phyloP scores from a whole-genome alignment of 129 eudicot genomes.

The Artemisia annua region DNA sequence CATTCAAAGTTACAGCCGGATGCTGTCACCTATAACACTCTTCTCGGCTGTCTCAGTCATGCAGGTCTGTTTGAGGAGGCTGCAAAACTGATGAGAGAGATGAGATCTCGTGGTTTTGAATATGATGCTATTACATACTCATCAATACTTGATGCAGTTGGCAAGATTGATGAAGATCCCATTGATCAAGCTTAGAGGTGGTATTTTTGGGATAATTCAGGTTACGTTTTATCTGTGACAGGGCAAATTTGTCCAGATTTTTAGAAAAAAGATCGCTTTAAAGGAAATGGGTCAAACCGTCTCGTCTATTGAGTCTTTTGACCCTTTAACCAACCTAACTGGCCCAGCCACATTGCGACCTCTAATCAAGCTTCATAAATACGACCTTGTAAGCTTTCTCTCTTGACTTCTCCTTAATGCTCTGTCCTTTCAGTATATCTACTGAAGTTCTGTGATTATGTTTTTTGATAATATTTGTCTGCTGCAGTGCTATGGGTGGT shows the following conservation, averaged over 20 bases:
- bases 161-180: conserved; percentile 69
- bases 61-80: conserved; percentile 99
- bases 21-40: conserved; percentile 81
- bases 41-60: conserved; percentile 84
- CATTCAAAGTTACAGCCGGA: conserved; percentile 61
- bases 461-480: not conserved
- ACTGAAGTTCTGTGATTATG: conserved; percentile 1
- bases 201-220: not conserved
- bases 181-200: conserved; percentile 16
- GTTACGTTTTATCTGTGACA: not conserved
- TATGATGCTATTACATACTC: conserved; percentile 85
- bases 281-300: not conserved
- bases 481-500: conserved; percentile 14
- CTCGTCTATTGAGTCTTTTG: no score
- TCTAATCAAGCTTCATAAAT: conserved; percentile 20
- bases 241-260: not conserved
- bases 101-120: conserved; percentile 64
- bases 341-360: no score
- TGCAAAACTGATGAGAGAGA: conserved; percentile 88
- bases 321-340: no score
- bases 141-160: conserved; percentile 92
- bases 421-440: not conserved
- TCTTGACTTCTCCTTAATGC: not conserved
- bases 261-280: not conserved
- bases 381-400: conserved; percentile 22